Conservation (phyloP, 495 filamentous ascomycete genomes). For the Rhypophila decipiens region DNA sequence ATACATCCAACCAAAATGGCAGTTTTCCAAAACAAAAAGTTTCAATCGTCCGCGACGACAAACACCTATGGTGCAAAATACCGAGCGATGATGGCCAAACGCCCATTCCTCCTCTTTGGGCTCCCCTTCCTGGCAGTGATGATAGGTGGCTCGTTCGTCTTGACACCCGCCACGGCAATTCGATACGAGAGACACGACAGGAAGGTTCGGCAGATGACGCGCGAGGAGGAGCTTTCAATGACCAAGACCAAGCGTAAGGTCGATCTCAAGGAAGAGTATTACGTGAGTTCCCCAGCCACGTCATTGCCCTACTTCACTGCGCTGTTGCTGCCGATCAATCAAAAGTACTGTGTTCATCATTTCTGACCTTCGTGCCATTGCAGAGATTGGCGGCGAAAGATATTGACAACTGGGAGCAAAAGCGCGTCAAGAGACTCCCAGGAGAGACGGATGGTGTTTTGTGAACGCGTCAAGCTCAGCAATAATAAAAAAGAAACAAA, state of each 20-base stretch:
- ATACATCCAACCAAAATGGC: slow-evolving; percentile 47
- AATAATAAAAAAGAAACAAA: too few relatives aligned
- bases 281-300: slow-evolving; percentile 51
- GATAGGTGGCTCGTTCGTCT: slow-evolving; percentile 87
- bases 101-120: slow-evolving; percentile 90
- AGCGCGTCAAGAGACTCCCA: slow-evolving; percentile 75
- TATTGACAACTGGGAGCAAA: slow-evolving; percentile 93
- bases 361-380: neutral
- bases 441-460: slow-evolving; percentile 86
- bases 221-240: slow-evolving; percentile 81
- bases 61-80: slow-evolving; percentile 71
- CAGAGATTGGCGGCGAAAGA: slow-evolving; percentile 88
- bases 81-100: slow-evolving; percentile 58
- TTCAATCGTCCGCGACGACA: slow-evolving; percentile 49
- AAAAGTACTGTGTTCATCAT: neutral
- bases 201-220: slow-evolving; percentile 70
- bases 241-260: slow-evolving; percentile 62
- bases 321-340: neutral
- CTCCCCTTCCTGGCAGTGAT: slow-evolving; percentile 91
- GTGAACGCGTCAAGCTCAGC: too few relatives aligned
- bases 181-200: slow-evolving; percentile 89
- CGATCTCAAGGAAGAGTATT: slow-evolving; percentile 88
- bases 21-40: slow-evolving; percentile 68
- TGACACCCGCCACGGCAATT: slow-evolving; percentile 88
- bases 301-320: neutral